Evolutionary conservation across 1,139 yeast genomes (phyloP), one percentile per base, ranked within the genome.

Genomic region (Zygoascus sp.): DNA sequence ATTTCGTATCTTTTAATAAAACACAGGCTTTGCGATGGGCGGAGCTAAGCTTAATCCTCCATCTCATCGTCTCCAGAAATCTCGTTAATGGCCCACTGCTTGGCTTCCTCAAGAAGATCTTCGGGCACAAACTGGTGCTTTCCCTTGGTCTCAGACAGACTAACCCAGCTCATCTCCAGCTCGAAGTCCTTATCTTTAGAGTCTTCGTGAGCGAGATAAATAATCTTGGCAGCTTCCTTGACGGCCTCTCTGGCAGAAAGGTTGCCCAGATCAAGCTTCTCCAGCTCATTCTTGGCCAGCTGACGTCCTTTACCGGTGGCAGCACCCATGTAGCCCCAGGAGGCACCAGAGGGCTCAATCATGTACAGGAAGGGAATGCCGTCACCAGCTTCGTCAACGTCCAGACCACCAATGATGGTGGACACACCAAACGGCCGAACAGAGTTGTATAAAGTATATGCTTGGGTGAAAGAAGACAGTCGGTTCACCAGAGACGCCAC

Each of bases 231-330:
- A 25, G 97, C 98, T 60, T 84, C 83, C 60, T 86, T 89, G 43
- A 92, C 84, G 3, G 96, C 98, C 22, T 90, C 95, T 55, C 70
- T 76, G 8, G 82, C 86, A 2, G 83, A 72, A 56, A 94, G 70
- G 53, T 76, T 77, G 47, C 80, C 83, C 53, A 80, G 73, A 55
- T 89, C 85, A 58, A 94, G 74, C 67, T 92, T 94, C 68, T 94
- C 99, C 59, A 94, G 76, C 68, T 94, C 98, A 17, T 92, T 85
- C 68, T 89, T 90, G 50, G 98, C 98, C 21, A 88, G 79, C 68
- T 92, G 98, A 66, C 97, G 81, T 40, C 98, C 98, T 67, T 92
- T 94, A 52, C 99, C 99, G 4, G 97, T 81, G 30, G 98, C 98
- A 43, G 97, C 96, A 49, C 97, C 98, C 47, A 79, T 77, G 68